Conservation (phyloP, 2,329 filamentous ascomycete genomes). For the Stagonosporopsis tanaceti region DNA sequence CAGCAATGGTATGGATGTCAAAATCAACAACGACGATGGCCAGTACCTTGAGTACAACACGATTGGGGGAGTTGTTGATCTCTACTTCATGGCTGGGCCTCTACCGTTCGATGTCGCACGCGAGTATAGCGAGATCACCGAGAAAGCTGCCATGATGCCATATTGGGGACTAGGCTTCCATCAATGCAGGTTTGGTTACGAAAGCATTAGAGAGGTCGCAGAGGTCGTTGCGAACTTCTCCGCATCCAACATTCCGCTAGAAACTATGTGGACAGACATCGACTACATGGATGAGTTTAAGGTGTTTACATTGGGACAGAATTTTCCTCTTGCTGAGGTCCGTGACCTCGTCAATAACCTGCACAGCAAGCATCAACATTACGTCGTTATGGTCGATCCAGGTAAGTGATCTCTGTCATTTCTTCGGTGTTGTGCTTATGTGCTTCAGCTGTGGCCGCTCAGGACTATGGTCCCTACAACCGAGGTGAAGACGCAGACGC, state of each 20-base stretch:
- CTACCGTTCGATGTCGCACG: slow-evolving; percentile 56
- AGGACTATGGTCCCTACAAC: slow-evolving; percentile 64
- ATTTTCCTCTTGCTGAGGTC: slow-evolving; percentile 68
- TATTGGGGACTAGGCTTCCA: slow-evolving; percentile 63
- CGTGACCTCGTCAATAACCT: slow-evolving; percentile 70
- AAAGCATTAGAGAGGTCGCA: slow-evolving; percentile 68
- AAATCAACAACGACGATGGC: slow-evolving; percentile 70
- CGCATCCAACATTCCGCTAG: slow-evolving; percentile 68
- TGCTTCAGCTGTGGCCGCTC: slow-evolving; percentile 59
- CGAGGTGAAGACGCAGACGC: slow-evolving; percentile 64
- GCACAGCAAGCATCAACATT: slow-evolving; percentile 71
- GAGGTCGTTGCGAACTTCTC: slow-evolving; percentile 73
- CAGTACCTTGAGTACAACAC: slow-evolving; percentile 82
- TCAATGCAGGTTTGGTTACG: slow-evolving; percentile 58
- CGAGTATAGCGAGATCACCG: slow-evolving; percentile 58
- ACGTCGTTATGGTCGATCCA: slow-evolving; percentile 81
- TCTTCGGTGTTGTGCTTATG: slow-evolving; percentile 50
- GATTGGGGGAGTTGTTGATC: slow-evolving; percentile 77
- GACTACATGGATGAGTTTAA: slow-evolving; percentile 70
- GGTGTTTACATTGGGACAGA: slow-evolving; percentile 70
- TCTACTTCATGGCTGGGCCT: slow-evolving; percentile 61
- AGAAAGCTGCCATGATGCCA: slow-evolving; percentile 57
- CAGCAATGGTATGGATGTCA: slow-evolving; percentile 71
- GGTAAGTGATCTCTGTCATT: slow-evolving; percentile 13
- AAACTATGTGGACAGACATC: slow-evolving; percentile 76